Evolutionary conservation across 2,329 filamentous ascomycete species (phyloP), one percentile per base, ranked within the genome.

Genomic region (Epichloe typhina): DNA sequence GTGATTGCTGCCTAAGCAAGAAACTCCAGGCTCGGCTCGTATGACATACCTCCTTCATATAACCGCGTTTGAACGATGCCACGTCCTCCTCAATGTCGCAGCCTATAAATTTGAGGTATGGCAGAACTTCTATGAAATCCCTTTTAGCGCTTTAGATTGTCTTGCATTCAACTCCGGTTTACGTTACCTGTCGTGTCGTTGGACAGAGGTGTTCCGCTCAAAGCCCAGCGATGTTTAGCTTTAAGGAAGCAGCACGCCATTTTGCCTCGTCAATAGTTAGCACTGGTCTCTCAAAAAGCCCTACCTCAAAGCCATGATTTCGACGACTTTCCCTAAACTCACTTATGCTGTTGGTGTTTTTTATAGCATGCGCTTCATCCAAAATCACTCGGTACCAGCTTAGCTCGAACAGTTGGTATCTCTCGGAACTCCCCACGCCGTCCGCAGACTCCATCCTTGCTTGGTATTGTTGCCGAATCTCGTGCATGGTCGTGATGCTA

Each of bases 351-450:
- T 51, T 51, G 5, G 69, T 62, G 33, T 78, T 80, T 53, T 80
- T 80, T 53, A 82, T 78, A 0, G 56, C 57, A 47, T 81, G 77
- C 0, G 72, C 76, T 56, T 82, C 79, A 44, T 82, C 79, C 0
- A 82, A 62, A 1, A 82, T 69, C 3, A 82, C 53, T 1, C 80
- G 64, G 40, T 75, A 70, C 65, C 71, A 79, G 0, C 65, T 60
- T 0, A 57, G 1, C 2, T 42, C 26, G 23, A 53, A 47, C 15
- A 53, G 19, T 47, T 44, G 21, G 19, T 13, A 15, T 42, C 12
- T 23, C 1, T 38, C 15, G 48, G 26, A 9, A 9, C 9, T 8
- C 26, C 26, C 26, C 26, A 9, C 26, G 0, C 26, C 26, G 26
- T 31, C 8, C 8, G 26, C 26, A 4, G 26, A 31, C 0, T 9